Conservation (phyloP, 2,329 filamentous ascomycete species). For the Penicillium brevicompactum region DNA sequence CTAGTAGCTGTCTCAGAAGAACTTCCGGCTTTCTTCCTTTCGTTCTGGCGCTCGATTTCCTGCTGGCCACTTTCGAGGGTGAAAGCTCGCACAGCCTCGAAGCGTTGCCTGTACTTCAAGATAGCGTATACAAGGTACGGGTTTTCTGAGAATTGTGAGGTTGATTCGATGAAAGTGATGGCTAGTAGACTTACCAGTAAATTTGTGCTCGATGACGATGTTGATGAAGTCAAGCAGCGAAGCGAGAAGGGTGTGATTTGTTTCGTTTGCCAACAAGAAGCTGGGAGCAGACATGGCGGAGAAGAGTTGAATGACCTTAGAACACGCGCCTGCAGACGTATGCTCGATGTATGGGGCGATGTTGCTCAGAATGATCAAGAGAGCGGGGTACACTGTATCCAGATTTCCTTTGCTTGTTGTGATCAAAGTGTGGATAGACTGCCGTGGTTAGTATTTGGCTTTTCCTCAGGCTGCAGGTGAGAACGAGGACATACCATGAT, state of each 20-base stretch:
- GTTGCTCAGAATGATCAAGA: slow-evolving; percentile 92
- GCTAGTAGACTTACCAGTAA: slow-evolving; percentile 61
- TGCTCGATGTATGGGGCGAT: slow-evolving; percentile 81
- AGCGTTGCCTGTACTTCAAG: slow-evolving; percentile 75
- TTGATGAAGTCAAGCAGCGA: slow-evolving; percentile 88
- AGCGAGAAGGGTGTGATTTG: slow-evolving; percentile 77
- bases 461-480: neutral
- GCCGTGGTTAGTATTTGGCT: slow-evolving; percentile 27
- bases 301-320: slow-evolving; percentile 84
- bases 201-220: slow-evolving; percentile 86
- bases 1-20: slow-evolving; percentile 38
- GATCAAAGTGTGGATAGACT: slow-evolving; percentile 91
- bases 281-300: slow-evolving; percentile 90
- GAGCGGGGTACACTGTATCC: slow-evolving; percentile 86
- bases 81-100: slow-evolving; percentile 82
- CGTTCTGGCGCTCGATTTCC: slow-evolving; percentile 80
- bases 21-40: slow-evolving; percentile 65
- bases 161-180: neutral
- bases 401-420: slow-evolving; percentile 88
- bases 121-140: slow-evolving; percentile 78
- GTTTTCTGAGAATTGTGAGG: slow-evolving; percentile 62
- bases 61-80: slow-evolving; percentile 90
- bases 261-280: slow-evolving; percentile 89
- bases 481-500: slow-evolving; percentile 64
- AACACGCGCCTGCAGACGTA: slow-evolving; percentile 72